These are phyloP conservation scores for Pleurotus djamor DNA, from an alignment of 768 basidiomycete genomes.

Conservation along the genomic window DNA sequence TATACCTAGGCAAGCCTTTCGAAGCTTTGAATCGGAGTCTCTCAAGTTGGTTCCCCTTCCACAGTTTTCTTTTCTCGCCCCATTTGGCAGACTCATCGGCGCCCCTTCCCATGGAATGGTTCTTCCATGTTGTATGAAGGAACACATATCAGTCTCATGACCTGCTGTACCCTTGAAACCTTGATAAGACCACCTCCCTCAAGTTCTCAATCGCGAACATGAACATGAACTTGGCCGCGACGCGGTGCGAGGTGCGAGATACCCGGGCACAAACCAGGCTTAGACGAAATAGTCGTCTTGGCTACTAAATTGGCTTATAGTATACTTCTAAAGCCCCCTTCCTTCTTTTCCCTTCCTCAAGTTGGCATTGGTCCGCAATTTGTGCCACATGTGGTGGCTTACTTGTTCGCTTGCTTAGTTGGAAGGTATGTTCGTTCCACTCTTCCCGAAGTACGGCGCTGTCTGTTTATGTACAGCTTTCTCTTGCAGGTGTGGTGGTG, in stretches of 20 bases:
- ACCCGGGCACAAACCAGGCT: not conserved
- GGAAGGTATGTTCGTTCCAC: not conserved
- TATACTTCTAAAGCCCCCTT: not conserved
- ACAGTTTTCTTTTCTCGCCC: too few relatives aligned
- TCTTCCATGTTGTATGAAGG: too few relatives aligned
- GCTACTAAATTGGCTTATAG: conserved; percentile 5
- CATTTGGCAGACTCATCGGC: too few relatives aligned
- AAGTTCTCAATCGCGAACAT: too few relatives aligned
- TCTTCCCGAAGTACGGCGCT: not conserved
- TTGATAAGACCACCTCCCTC: too few relatives aligned
- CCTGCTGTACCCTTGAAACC: too few relatives aligned
- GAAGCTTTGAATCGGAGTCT: too few relatives aligned
- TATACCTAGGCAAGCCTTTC: too few relatives aligned
- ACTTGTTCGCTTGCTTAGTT: not conserved
- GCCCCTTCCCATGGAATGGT: too few relatives aligned
- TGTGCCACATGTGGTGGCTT: not conserved
- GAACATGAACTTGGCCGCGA: not conserved
- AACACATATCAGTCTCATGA: too few relatives aligned
- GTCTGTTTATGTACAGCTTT: not conserved
- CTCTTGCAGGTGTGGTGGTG: not conserved
- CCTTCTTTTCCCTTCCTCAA: not conserved
- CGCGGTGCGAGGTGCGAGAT: not conserved
- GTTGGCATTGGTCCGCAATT: not conserved
- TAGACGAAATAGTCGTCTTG: conserved; percentile 1
- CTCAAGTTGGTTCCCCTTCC: too few relatives aligned